phyloP scores from a whole-genome alignment of 176 grass and related monocot genomes.

The Aegilops sharonensis region DNA sequence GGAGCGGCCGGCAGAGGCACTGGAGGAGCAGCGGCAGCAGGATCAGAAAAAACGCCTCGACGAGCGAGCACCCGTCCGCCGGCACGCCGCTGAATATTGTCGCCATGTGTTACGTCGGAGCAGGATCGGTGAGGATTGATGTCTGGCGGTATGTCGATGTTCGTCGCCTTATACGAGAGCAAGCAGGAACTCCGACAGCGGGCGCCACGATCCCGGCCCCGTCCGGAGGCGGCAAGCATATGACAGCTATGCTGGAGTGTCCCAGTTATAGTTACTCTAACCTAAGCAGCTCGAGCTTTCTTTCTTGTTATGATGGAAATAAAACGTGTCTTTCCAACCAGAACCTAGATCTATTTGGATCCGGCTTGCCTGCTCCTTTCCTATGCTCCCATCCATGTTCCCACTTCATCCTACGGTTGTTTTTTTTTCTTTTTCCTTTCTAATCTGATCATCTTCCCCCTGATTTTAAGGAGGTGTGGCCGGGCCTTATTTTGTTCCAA shows the following conservation, averaged over 20 bases:
- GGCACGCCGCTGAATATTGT: background rate
- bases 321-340: too few species aligned
- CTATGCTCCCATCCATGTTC: too few species aligned
- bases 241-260: background rate
- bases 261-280: background rate
- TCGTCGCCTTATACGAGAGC: background rate
- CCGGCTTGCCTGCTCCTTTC: too few species aligned
- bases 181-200: background rate
- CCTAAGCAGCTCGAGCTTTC: too few species aligned
- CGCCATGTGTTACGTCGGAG: background rate
- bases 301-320: too few species aligned
- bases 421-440: too few species aligned
- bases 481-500: too few species aligned
- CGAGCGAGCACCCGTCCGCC: background rate
- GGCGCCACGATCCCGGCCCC: background rate
- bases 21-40: background rate
- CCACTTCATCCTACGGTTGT: too few species aligned
- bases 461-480: too few species aligned
- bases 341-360: too few species aligned
- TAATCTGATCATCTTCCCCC: too few species aligned
- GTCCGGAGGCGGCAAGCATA: background rate
- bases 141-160: background rate
- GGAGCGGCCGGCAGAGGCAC: background rate
- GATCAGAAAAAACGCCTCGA: background rate
- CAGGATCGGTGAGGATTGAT: background rate